A percentile compares a stretch with the other conserved stretches of the same genome.
Evolutionary conservation across 148 eudicot genomes (phyloP).

Genomic region (Silene latifolia): DNA sequence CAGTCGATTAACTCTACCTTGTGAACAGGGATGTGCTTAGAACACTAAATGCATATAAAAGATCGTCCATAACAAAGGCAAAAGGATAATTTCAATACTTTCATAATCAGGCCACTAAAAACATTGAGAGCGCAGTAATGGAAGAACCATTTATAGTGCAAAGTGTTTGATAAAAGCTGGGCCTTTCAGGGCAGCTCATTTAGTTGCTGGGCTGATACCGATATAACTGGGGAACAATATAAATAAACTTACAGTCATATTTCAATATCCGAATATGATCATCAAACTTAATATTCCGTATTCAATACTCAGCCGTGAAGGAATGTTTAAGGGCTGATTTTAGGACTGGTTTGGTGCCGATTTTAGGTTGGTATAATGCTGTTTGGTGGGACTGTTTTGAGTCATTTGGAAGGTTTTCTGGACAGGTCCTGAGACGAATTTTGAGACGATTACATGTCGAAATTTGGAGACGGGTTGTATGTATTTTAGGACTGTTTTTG

Average conservation of each 20-base stretch:
- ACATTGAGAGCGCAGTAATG: slow-evolving; percentile 93
- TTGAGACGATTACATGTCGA: too few species aligned
- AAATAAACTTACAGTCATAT: neutral
- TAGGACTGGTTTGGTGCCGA: too few species aligned
- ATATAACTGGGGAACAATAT: slow-evolving; percentile 47
- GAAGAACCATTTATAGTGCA: slow-evolving; percentile 92
- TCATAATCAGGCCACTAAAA: slow-evolving; percentile 91
- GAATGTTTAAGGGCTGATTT: too few species aligned
- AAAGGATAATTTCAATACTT: slow-evolving; percentile 35
- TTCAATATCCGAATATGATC: neutral
- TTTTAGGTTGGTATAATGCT: too few species aligned
- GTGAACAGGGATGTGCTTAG: neutral
- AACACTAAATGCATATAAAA: neutral
- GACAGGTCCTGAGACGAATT: too few species aligned
- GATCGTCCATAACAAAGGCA: too few species aligned
- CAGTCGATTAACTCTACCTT: neutral
- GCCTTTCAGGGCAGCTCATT: slow-evolving; percentile 98
- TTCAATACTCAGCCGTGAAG: too few species aligned
- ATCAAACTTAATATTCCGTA: neutral
- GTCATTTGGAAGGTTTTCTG: too few species aligned
- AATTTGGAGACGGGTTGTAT: too few species aligned
- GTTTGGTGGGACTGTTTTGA: too few species aligned
- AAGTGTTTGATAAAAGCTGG: slow-evolving; percentile 90
- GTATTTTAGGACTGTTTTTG: too few species aligned
- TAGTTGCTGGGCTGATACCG: slow-evolving; percentile 97